Evolutionary conservation across 441 rosid genomes (phyloP).

Genomic region (Pelargonium australe): DNA sequence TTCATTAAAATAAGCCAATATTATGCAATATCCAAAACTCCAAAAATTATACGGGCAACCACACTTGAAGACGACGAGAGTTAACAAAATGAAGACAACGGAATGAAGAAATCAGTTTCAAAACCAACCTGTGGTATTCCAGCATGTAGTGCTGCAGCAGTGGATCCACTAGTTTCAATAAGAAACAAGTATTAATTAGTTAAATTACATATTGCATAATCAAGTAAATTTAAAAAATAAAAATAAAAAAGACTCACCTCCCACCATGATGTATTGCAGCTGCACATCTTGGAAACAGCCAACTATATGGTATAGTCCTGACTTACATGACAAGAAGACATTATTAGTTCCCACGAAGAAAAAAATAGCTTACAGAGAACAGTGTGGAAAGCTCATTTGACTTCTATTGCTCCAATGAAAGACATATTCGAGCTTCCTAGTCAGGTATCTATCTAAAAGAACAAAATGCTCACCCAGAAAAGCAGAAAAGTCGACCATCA

Average conservation of each 20-base stretch:
- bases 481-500: slow-evolving; percentile 59
- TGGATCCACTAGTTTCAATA: slow-evolving; percentile 57
- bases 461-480: slow-evolving; percentile 58
- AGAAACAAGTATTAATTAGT: slow-evolving; percentile 20
- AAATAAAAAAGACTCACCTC: slow-evolving; percentile 39
- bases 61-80: background rate
- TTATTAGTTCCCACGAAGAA: slow-evolving; percentile 13
- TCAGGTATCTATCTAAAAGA: slow-evolving; percentile 7
- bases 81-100: slow-evolving; percentile 1
- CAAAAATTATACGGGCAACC: background rate
- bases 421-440: slow-evolving; percentile 1
- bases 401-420: background rate
- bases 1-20: background rate
- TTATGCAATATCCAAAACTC: background rate
- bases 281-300: slow-evolving; percentile 63
- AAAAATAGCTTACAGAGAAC: background rate
- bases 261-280: slow-evolving; percentile 93
- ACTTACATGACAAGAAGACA: slow-evolving; percentile 20
- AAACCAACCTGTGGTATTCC: slow-evolving; percentile 80
- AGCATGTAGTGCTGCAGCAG: slow-evolving; percentile 75
- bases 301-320: slow-evolving; percentile 63
- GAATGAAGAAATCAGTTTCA: slow-evolving; percentile 6
- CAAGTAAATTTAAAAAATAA: slow-evolving; percentile 13
- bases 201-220: background rate
- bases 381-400: background rate